Evolutionary conservation across 495 filamentous ascomycete genomes (phyloP).

Genomic region (Xylaria flabelliformis): DNA sequence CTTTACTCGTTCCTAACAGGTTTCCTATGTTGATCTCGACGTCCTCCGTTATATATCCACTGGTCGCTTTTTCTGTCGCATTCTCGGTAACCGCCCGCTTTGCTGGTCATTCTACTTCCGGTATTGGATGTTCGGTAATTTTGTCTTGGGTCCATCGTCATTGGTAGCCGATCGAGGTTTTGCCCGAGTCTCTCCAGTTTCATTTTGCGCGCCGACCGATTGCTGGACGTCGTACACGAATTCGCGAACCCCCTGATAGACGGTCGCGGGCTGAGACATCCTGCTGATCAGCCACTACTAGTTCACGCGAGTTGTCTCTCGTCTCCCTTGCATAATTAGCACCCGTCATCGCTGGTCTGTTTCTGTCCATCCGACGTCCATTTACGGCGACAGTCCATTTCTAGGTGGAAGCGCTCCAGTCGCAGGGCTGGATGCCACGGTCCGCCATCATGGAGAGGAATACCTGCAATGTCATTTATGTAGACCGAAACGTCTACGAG

Average conservation of each 20-base stretch:
- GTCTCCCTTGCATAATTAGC: slow-evolving; percentile 27
- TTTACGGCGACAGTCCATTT: slow-evolving; percentile 27
- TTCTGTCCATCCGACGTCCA: neutral
- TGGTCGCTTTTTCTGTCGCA: slow-evolving; percentile 21
- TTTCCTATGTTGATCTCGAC: slow-evolving; percentile 23
- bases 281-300: slow-evolving; percentile 21
- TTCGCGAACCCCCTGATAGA: slow-evolving; percentile 15
- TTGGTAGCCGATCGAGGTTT: slow-evolving; percentile 36
- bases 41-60: slow-evolving; percentile 12
- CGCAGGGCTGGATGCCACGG: slow-evolving; percentile 56
- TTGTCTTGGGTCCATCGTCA: slow-evolving; percentile 32
- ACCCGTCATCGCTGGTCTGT: slow-evolving; percentile 9
- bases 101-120: slow-evolving; percentile 28
- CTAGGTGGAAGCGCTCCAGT: slow-evolving; percentile 55
- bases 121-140: slow-evolving; percentile 32
- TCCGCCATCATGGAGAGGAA: slow-evolving; percentile 67
- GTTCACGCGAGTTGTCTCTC: slow-evolving; percentile 30
- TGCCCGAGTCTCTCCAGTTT: slow-evolving; percentile 32
- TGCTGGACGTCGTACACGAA: slow-evolving; percentile 39
- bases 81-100: slow-evolving; percentile 31
- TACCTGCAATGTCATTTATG: slow-evolving; percentile 81
- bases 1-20: neutral
- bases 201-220: slow-evolving; percentile 35
- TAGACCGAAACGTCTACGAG: slow-evolving; percentile 73
- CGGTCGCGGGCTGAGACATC: slow-evolving; percentile 33